Evolutionary conservation across 257 asterid species (phyloP).

Genomic region (Phtheirospermum japonicum): DNA sequence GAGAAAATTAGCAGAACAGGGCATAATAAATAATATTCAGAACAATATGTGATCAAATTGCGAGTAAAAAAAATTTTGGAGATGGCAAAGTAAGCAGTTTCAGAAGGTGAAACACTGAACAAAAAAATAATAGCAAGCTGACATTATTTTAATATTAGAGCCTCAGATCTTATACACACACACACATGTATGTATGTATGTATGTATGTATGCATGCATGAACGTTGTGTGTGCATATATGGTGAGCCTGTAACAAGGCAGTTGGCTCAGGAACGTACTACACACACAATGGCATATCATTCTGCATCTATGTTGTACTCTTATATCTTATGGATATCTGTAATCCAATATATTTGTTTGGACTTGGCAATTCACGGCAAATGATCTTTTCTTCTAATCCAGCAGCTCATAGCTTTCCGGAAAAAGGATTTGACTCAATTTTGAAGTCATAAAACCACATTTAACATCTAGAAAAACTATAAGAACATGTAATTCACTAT

Average conservation of each 20-base stretch:
- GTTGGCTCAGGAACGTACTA: neutral
- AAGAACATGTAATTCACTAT: too few relatives aligned
- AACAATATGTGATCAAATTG: too few relatives aligned
- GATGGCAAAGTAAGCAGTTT: constrained; percentile 14
- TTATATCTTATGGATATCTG: neutral
- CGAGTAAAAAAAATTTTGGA: neutral
- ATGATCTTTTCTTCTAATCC: neutral
- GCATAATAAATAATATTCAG: neutral
- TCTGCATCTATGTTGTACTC: constrained; percentile 14
- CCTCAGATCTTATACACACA: neutral
- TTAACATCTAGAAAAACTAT: too few relatives aligned
- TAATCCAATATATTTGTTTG: constrained; percentile 2
- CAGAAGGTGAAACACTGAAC: constrained; percentile 1
- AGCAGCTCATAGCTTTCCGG: constrained; percentile 11
- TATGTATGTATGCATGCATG: neutral
- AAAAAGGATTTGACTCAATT: neutral
- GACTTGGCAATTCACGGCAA: constrained; percentile 1
- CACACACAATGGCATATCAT: neutral
- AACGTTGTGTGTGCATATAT: too few relatives aligned
- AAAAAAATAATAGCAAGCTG: neutral
- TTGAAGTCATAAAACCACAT: neutral
- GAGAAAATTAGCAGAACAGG: constrained; percentile 22
- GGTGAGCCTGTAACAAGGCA: constrained; percentile 12
- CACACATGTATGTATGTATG: neutral
- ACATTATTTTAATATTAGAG: neutral